Evolutionary conservation across 1,284 basidiomycete species (phyloP), one percentile per base, ranked within the genome.

Genomic region (Moesziomyces aphidis): DNA sequence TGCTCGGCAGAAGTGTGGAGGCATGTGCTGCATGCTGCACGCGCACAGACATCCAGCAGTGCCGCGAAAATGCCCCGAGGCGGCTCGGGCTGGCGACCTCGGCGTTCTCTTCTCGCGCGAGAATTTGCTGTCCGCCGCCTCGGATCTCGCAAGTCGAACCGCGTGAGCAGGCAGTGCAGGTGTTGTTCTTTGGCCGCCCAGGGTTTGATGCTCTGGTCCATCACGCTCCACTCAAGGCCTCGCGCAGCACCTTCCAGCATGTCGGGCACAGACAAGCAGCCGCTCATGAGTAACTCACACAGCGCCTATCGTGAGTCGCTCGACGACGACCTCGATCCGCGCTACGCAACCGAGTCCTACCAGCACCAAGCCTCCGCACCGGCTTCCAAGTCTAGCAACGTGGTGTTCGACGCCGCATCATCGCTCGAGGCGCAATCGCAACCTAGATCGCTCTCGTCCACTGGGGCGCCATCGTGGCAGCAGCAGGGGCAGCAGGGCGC

Each of bases 331-430:
- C 56, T 77, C 39, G 77, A 79, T 22, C 77, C 77, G 13, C 64
- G 77, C 34, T 79, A 79, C 59, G 75, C 77, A 22, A 79, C 77
- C 51, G 77, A 79, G 43, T 74, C 72, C 1, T 79, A 79, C 26
- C 77, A 79, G 36, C 72, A 73, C 31, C 68, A 70, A 55, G 43
- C 55, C 23, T n/a, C 65, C 6, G 39, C 39, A 0, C 39, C 39
- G 2, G 15, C 68, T n/a, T 11, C 43, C 22, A 36, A 39, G 28
- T 50, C 46, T 51, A 55, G 50, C 61, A 61, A 67, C 26, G 57
- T 75, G 34, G 68, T 75, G 28, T 75, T 75, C 34, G 73, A 75
- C 43, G 67, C 68, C 21, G 63, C 67, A n/a, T 66, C 73, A 5
- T 24, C 62, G 4, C 47, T 71, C 23, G 67, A 75, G 26, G 66